Base-by-base conservation (phyloP, 306 rosid species). In the Dryas drummondii region DNA sequence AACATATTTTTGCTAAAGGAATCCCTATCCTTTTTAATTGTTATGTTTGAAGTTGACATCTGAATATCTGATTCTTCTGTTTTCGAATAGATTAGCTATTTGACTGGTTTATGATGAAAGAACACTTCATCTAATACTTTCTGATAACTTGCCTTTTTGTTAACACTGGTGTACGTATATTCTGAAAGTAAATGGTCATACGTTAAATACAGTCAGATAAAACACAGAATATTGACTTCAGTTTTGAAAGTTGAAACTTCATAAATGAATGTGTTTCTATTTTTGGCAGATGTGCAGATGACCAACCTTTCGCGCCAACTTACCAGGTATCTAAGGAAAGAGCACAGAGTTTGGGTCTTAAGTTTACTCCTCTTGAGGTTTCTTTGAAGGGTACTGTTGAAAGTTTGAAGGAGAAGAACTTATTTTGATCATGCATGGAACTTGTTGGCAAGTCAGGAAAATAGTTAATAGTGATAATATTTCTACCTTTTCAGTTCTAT, bases 231-330 rank as follows among this genome's bases (percentile, higher is more conserved):
- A 49, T 26, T 51, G 48, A 69, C 46, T 70, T 53, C 22, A 26
- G 37, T 1, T 5, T 22, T 57, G 55, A 22, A 22, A 9, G 37
- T 19, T n/a, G 1, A 26, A 11, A 16, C 10, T 48, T 17, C 6
- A 19, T 0, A 32, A 5, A 45, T 16, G 19, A 60, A 4, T 32
- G 44, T 15, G n/a, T 4, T 10, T 53, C 45, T 19, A 3, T 74
- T 17, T 11, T 53, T 4, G 27, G 48, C 68, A 75, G 84, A 16
- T 65, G 74, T 52, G 78, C 32, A 61, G 78, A 82, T 59, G 78
- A 51, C 12, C 49, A 13, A 65, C 57, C 72, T 16, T 42, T 45
- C 5, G 3, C 26, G 26, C 60, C 75, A 13, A 5, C 13, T 13
- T 73, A 51, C 45, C 62, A 72, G 51, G 42, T 81, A 37, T 81